These are phyloP conservation scores for Pyrus communis DNA, from an alignment of 306 rosid species.

Conservation along the genomic window DNA sequence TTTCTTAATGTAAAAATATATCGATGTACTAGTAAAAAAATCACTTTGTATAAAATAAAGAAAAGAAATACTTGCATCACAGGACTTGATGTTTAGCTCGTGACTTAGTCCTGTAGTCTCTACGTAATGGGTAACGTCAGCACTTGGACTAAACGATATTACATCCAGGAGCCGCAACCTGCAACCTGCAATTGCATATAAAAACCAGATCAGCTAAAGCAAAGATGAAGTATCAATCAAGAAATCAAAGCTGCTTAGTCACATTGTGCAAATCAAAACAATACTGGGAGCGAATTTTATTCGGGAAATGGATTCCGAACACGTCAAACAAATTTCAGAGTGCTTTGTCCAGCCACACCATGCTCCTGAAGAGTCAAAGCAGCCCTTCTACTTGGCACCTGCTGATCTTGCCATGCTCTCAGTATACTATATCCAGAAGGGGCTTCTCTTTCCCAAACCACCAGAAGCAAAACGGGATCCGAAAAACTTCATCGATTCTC, in stretches of 20 bases:
- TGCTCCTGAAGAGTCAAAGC: slow-evolving; percentile 12
- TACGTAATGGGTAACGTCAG: neutral
- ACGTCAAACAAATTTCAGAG: slow-evolving; percentile 19
- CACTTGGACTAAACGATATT: neutral
- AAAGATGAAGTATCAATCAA: no score
- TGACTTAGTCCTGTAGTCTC: neutral
- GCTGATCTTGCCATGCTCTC: slow-evolving; percentile 48
- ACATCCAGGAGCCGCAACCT: neutral
- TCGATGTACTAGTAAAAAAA: no score
- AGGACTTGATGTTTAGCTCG: no score
- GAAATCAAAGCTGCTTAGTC: no score
- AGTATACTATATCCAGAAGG: slow-evolving; percentile 48
- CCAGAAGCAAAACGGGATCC: neutral
- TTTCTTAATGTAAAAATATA: no score
- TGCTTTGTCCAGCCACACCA: slow-evolving; percentile 24
- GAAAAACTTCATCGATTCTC: slow-evolving; percentile 9
- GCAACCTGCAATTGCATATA: no score
- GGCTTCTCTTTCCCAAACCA: slow-evolving; percentile 59
- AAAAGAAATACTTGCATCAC: no score
- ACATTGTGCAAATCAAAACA: no score
- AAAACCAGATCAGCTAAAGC: neutral
- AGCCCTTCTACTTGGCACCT: slow-evolving; percentile 32
- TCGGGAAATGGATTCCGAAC: neutral
- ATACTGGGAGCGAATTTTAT: neutral
- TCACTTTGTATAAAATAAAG: no score